A percentile compares a stretch with the other conserved stretches of the same genome.
phyloP scores from a whole-genome alignment of 1,284 basidiomycete genomes.

The Volvariella surrecta region DNA sequence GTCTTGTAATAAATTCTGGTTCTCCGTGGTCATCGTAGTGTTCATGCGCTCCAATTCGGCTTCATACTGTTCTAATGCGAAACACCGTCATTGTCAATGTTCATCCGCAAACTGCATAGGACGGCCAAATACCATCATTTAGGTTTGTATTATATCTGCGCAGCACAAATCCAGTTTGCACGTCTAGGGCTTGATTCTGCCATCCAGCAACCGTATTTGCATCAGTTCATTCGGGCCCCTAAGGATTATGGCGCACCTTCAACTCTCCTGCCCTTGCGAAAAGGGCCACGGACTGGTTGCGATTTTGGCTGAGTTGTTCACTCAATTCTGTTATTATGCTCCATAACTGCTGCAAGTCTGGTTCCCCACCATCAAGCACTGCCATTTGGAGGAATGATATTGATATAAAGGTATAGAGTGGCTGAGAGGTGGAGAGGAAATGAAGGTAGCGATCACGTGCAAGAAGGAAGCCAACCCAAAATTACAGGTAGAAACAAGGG shows the following conservation, averaged over 20 bases:
- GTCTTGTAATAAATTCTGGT: conserved; percentile 83
- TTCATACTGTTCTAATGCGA: conserved; percentile 74
- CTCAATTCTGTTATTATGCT: conserved; percentile 68
- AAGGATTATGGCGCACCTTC: conserved; percentile 47
- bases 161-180: conserved; percentile 87
- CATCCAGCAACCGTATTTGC: conserved; percentile 4
- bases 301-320: conserved; percentile 81
- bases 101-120: too few species aligned
- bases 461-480: not conserved
- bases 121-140: too few species aligned
- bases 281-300: conserved; percentile 46
- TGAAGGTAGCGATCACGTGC: not conserved
- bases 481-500: not conserved
- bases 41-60: conserved; percentile 93
- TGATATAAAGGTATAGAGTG: not conserved
- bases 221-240: conserved; percentile 1
- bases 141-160: conserved; percentile 36
- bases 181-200: conserved; percentile 57
- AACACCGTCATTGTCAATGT: too few species aligned
- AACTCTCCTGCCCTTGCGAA: conserved; percentile 66
- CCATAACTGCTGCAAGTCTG: conserved; percentile 68
- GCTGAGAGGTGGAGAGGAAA: not conserved
- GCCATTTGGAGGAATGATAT: conserved; percentile 15
- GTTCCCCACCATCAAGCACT: conserved; percentile 24
- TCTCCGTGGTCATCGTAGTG: conserved; percentile 74